Evolutionary conservation across 1,284 basidiomycete genomes (phyloP).

Genomic region (Phellopilus nigrolimitatus): DNA sequence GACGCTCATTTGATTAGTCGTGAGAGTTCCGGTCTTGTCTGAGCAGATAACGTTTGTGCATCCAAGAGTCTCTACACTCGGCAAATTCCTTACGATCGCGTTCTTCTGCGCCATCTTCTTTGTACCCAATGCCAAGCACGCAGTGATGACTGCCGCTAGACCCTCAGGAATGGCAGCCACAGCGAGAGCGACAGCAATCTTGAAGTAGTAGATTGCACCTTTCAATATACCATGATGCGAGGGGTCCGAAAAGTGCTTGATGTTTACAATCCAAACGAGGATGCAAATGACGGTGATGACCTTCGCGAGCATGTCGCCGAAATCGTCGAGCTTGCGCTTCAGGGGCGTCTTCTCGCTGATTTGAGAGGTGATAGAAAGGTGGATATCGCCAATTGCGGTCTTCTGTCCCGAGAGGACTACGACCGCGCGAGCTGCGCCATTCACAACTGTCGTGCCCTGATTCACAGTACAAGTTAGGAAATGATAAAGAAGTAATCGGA

Average conservation of each 20-base stretch:
- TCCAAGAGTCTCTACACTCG: slow-evolving; percentile 94
- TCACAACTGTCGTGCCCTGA: slow-evolving; percentile 91
- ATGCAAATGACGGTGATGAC: slow-evolving; percentile 94
- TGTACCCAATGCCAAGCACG: slow-evolving; percentile 91
- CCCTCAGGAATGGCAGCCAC: slow-evolving; percentile 97
- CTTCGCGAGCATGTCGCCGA: slow-evolving; percentile 93
- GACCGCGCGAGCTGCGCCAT: slow-evolving; percentile 79
- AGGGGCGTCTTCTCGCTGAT: slow-evolving; percentile 92
- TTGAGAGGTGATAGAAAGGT: slow-evolving; percentile 87
- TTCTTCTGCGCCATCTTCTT: slow-evolving; percentile 99
- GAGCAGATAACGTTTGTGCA: slow-evolving; percentile 97
- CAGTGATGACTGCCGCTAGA: slow-evolving; percentile 92
- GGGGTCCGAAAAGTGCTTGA: slow-evolving; percentile 90
- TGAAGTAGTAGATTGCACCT: slow-evolving; percentile 96
- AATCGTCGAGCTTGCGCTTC: slow-evolving; percentile 94
- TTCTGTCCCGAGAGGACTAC: slow-evolving; percentile 81
- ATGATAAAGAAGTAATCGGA: background rate
- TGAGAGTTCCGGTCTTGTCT: slow-evolving; percentile 94
- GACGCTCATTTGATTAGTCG: slow-evolving; percentile 96
- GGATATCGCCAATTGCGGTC: slow-evolving; percentile 93
- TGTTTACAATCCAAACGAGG: slow-evolving; percentile 93
- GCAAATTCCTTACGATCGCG: slow-evolving; percentile 91
- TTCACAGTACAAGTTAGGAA: background rate
- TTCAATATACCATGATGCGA: slow-evolving; percentile 85
- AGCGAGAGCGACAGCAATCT: slow-evolving; percentile 94